Percentiles rank a stretch among this genome's conserved stretches.
Conservation (phyloP, 2,329 filamentous ascomycete genomes). For the Calonectria pauciramosa region DNA sequence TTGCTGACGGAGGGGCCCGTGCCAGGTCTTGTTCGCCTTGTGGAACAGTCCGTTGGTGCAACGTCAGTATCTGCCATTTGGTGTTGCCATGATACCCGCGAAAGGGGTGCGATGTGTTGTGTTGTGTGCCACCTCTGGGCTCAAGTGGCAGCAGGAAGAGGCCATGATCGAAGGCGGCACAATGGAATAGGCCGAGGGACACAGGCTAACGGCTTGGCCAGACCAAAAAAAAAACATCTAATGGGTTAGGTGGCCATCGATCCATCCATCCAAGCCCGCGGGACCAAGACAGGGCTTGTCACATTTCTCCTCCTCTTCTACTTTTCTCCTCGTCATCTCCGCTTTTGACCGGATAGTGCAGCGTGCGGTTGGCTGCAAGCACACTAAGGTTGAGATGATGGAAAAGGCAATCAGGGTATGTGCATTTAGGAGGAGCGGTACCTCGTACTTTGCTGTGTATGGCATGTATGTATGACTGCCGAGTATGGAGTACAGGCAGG, state of each 20-base stretch:
- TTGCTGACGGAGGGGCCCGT: slow-evolving; percentile 28
- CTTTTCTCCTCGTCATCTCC: slow-evolving; percentile 10
- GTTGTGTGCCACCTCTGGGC: background rate
- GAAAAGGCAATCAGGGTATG: slow-evolving; percentile 1
- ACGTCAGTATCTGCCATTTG: slow-evolving; percentile 21
- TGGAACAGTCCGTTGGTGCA: slow-evolving; percentile 25
- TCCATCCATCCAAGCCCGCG: background rate
- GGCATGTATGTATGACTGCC: slow-evolving; percentile 1
- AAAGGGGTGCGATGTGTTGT: slow-evolving; percentile 1
- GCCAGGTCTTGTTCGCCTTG: slow-evolving; percentile 15
- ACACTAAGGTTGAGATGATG: slow-evolving; percentile 6
- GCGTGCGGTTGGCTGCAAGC: background rate
- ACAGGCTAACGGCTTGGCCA: background rate
- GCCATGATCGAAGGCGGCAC: background rate
- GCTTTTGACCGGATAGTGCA: slow-evolving; percentile 16
- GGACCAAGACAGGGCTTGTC: slow-evolving; percentile 22
- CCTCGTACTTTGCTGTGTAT: background rate
- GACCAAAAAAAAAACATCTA: background rate
- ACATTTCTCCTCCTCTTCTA: background rate
- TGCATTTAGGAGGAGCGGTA: background rate
- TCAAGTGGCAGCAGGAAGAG: background rate
- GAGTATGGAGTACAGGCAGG: slow-evolving; percentile 13
- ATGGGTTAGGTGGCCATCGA: background rate
- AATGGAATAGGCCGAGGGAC: slow-evolving; percentile 3
- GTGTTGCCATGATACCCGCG: slow-evolving; percentile 19